Conservation (phyloP, 1,284 basidiomycete genomes). For the Puccinia brachypodii region DNA sequence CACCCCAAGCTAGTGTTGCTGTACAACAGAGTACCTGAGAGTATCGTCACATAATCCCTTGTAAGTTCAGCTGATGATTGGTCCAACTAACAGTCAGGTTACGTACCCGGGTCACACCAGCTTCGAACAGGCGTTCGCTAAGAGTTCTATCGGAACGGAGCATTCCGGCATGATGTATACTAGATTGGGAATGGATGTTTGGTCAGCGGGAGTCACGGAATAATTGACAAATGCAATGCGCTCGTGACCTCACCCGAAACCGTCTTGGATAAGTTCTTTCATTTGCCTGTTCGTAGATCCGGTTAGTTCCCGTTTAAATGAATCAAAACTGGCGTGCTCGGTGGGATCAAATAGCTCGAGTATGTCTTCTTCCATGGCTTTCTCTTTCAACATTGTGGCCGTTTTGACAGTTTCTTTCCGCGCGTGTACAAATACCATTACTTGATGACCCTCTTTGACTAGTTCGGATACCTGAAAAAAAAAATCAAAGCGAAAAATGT, state of each 20-base stretch:
- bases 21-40: slow-evolving; percentile 91
- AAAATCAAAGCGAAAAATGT: neutral
- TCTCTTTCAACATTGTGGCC: slow-evolving; percentile 79
- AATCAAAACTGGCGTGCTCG: slow-evolving; percentile 75
- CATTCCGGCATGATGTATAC: slow-evolving; percentile 99
- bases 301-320: slow-evolving; percentile 75
- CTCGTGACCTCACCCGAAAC: slow-evolving; percentile 65
- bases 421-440: slow-evolving; percentile 99
- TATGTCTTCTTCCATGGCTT: slow-evolving; percentile 88
- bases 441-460: slow-evolving; percentile 85
- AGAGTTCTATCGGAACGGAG: slow-evolving; percentile 88
- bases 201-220: neutral
- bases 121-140: slow-evolving; percentile 93
- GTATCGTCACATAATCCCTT: neutral
- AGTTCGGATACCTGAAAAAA: slow-evolving; percentile 77
- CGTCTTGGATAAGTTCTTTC: slow-evolving; percentile 86
- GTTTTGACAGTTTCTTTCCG: slow-evolving; percentile 97
- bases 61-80: neutral
- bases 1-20: slow-evolving; percentile 98
- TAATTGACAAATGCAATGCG: neutral
- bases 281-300: slow-evolving; percentile 91
- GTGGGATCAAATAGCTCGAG: slow-evolving; percentile 92
- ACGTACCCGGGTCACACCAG: slow-evolving; percentile 80
- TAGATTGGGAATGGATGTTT: slow-evolving; percentile 84
- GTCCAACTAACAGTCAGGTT: neutral